Percentiles rank a stretch among this genome's conserved stretches.
phyloP scores from a whole-genome alignment of 176 grass and related monocot genomes.

The Rhynchospora breviuscula region DNA sequence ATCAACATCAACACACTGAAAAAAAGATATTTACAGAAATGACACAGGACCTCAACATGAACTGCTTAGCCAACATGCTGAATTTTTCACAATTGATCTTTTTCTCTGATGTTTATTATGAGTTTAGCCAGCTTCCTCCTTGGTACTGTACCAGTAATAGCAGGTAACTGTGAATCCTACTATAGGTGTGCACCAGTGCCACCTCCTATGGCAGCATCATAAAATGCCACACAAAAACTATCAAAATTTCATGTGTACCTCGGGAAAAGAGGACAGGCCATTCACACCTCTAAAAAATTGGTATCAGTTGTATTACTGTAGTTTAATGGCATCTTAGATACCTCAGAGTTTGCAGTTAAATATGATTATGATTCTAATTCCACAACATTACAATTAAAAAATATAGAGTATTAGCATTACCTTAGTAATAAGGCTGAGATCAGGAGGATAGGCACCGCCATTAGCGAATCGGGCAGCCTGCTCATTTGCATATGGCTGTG shows the following conservation, averaged over 20 bases:
- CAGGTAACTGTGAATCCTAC: neutral
- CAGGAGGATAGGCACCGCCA: slow-evolving; percentile 93
- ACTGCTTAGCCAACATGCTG: neutral
- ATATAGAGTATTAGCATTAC: slow-evolving; percentile 28
- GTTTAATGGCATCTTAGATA: neutral
- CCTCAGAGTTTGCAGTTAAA: neutral
- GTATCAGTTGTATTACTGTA: neutral
- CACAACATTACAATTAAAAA: neutral
- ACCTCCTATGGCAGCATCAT: neutral
- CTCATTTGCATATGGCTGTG: slow-evolving; percentile 87
- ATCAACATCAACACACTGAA: slow-evolving; percentile 3
- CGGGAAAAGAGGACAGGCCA: neutral
- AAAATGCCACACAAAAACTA: neutral
- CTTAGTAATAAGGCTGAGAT: slow-evolving; percentile 97
- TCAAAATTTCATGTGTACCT: neutral
- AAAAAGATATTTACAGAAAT: neutral
- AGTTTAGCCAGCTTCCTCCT: neutral
- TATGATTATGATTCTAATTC: neutral
- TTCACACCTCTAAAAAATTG: neutral
- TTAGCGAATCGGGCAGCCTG: slow-evolving; percentile 96
- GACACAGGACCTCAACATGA: neutral
- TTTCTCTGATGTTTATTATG: neutral
- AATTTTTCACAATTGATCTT: neutral
- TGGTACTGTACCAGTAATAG: neutral
- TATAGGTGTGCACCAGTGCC: neutral